Evolutionary conservation across 2,329 filamentous ascomycete species (phyloP).

Genomic region (Rugonectria rugulosa): DNA sequence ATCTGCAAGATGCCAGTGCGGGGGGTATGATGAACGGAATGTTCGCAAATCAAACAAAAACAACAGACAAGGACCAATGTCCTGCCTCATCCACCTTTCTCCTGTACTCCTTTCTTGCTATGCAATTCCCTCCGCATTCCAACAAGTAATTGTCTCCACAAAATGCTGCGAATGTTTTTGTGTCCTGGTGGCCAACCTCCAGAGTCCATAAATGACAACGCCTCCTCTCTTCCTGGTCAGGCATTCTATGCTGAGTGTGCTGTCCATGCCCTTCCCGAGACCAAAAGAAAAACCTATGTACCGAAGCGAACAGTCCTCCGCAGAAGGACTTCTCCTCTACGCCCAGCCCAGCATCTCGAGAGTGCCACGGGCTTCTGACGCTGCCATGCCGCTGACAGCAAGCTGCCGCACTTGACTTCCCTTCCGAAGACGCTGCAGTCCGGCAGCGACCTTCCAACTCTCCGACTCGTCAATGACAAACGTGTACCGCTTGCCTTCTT

Average conservation of each 20-base stretch:
- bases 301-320: constrained; percentile 31
- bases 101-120: constrained; percentile 41
- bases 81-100: constrained; percentile 32
- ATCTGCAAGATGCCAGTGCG: constrained; percentile 36
- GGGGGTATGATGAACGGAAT: constrained; percentile 42
- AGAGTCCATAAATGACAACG: constrained; percentile 31
- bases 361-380: constrained; percentile 60
- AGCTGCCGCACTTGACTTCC: constrained; percentile 68
- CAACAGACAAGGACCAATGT: constrained; percentile 26
- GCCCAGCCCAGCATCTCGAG: constrained; percentile 67
- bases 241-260: constrained; percentile 12
- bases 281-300: constrained; percentile 36
- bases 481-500: constrained; percentile 71
- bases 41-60: constrained; percentile 39
- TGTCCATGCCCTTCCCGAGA: constrained; percentile 22
- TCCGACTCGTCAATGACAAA: constrained; percentile 72
- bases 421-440: constrained; percentile 65
- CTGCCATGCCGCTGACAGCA: constrained; percentile 64
- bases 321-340: constrained; percentile 28
- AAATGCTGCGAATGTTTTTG: constrained; percentile 36
- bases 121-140: constrained; percentile 43
- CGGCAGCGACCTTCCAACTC: constrained; percentile 71
- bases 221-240: constrained; percentile 24
- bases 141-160: constrained; percentile 39
- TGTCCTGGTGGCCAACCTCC: constrained; percentile 28